A percentile compares a stretch with the other conserved stretches of the same genome.
These are phyloP conservation scores for Fulvia fulva DNA, from an alignment of 2,329 filamentous ascomycete genomes.

Conservation along the genomic window DNA sequence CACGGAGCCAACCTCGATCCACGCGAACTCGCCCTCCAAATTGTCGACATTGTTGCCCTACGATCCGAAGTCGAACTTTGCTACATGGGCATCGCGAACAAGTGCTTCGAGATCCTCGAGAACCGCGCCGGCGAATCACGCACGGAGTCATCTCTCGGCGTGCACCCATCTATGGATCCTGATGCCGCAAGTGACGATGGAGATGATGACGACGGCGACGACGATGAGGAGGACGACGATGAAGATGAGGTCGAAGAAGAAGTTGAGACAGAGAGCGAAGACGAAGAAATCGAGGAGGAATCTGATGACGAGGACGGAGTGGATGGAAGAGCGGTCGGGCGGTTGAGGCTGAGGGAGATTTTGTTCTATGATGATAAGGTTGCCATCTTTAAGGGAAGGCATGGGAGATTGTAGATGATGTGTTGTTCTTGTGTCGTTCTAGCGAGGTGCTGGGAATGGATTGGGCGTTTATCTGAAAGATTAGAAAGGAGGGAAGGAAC, in stretches of 20 bases:
- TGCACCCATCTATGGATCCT: constrained; percentile 46
- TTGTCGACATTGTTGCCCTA: constrained; percentile 73
- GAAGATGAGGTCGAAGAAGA: constrained; percentile 22
- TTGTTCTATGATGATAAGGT: constrained; percentile 82
- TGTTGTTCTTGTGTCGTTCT: neutral
- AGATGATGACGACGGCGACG: constrained; percentile 36
- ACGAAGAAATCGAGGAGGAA: constrained; percentile 6
- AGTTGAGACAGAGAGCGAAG: constrained; percentile 33
- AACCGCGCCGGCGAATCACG: constrained; percentile 41
- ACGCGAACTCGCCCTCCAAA: constrained; percentile 68
- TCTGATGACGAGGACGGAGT: constrained; percentile 9
- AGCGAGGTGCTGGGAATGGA: neutral
- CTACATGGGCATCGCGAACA: constrained; percentile 70
- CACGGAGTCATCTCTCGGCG: constrained; percentile 44
- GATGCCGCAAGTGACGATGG: constrained; percentile 46
- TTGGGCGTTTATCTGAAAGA: neutral
- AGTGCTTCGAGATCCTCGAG: constrained; percentile 80
- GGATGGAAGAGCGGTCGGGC: constrained; percentile 20
- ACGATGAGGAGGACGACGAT: constrained; percentile 36
- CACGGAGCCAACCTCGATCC: constrained; percentile 55
- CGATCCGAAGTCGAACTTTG: constrained; percentile 72
- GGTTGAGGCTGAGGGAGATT: constrained; percentile 69
- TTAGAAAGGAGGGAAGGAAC: neutral
- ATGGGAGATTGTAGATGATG: constrained; percentile 46
- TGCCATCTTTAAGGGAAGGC: constrained; percentile 72